phyloP scores from a whole-genome alignment of 495 filamentous ascomycete species.

The Aspergillus carlsbadensis region DNA sequence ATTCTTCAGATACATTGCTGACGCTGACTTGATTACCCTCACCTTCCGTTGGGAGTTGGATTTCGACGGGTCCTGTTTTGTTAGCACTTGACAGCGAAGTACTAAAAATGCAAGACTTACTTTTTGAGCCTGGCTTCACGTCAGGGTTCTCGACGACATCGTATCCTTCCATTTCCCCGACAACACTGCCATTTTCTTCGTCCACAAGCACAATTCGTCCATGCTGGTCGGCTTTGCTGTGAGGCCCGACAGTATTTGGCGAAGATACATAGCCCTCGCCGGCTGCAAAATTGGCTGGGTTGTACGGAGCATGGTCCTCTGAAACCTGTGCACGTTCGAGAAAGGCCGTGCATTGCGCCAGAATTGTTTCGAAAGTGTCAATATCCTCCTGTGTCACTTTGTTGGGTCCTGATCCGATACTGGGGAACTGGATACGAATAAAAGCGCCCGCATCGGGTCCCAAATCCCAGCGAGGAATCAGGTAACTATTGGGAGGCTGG shows the following conservation, averaged over 20 bases:
- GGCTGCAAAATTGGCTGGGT: constrained; percentile 74
- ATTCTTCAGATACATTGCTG: constrained; percentile 74
- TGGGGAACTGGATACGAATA: constrained; percentile 84
- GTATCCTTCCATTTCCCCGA: constrained; percentile 88
- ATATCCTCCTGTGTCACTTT: constrained; percentile 84
- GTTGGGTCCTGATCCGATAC: constrained; percentile 58
- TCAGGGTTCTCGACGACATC: constrained; percentile 71
- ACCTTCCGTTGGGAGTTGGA: constrained; percentile 75
- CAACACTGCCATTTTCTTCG: constrained; percentile 92
- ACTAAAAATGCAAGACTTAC: constrained; percentile 52
- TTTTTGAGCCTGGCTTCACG: constrained; percentile 82
- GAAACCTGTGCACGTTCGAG: constrained; percentile 71
- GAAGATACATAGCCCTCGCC: constrained; percentile 70
- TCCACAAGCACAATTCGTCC: constrained; percentile 81
- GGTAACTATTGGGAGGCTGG: constrained; percentile 81
- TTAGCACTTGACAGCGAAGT: constrained; percentile 16
- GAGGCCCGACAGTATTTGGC: neutral
- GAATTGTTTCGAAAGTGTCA: constrained; percentile 94
- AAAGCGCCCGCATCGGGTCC: constrained; percentile 85
- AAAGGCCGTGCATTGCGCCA: constrained; percentile 94
- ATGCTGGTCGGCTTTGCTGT: constrained; percentile 11
- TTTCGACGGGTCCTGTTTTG: constrained; percentile 80
- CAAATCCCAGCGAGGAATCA: constrained; percentile 91
- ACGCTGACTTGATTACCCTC: constrained; percentile 68
- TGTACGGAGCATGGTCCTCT: constrained; percentile 58